Base-by-base conservation (phyloP, 495 filamentous ascomycete species). In the Tuber brumale region DNA sequence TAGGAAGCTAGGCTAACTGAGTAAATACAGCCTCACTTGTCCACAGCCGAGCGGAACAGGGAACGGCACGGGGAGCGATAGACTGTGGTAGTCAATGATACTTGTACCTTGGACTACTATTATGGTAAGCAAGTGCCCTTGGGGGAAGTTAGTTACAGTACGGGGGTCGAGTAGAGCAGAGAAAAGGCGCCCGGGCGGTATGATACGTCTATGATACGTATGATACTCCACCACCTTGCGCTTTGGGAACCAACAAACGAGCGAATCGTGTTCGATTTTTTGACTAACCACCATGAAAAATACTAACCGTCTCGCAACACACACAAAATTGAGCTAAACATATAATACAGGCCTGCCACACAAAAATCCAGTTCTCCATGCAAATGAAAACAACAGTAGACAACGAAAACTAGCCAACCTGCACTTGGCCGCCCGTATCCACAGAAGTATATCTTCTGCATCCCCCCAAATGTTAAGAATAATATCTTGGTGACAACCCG, bases 391-490 rank as follows among this genome's bases (percentile, higher is more conserved):
- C 39, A 76, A 72, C 70, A 79, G 75, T 73, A 79, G 79, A 73
- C 76, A 73, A 79, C 78, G 73, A 80, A 79, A 76, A 77, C 61
- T 43, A 27, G 43, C 77, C 78, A 70, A 80, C 51, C 78, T 80
- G 78, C 78, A 80, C 78, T 80, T 79, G 77, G 66, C 77, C 73
- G 16, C 77, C 66, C 43, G 70, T 42, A 72, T 75, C 78, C 70
- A 66, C 43, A 66, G 51, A 70, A 66, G n/a, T 70, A 51, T 42
- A 51, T 78, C 73, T 79, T 70, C 72, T 51, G 57, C 57, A 35
- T 35, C 57, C 14, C 27, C 57, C 57, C 18, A 16, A 66, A 66
- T 66, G 57, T 27, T 66, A 66, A 66, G 57, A 66, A 66, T 66
- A 66, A 66, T 66, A 7, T 5, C 14, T 19, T 35, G 57, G 57